Evolutionary conservation across 1,284 basidiomycete species (phyloP), one percentile per base, ranked within the genome.

Genomic region (Leccinum glutinopallens): DNA sequence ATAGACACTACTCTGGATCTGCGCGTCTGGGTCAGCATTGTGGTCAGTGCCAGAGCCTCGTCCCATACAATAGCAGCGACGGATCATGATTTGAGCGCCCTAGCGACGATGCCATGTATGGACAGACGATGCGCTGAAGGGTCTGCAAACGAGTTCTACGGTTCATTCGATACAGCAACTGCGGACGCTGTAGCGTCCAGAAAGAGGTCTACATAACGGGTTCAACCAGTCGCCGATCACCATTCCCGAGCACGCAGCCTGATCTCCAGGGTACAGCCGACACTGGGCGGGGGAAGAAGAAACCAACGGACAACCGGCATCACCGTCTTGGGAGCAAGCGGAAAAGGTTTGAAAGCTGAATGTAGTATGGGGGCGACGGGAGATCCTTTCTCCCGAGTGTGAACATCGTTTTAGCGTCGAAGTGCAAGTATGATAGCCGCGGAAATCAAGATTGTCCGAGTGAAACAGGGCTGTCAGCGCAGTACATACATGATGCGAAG

Each of bases 331-430:
- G n/a, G 35, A 41, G 19, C 8, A 65, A 59, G 25, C 3, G 19
- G 37, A 33, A 4, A 25, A 64, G 15, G 5, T 32, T 22, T 17
- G 54, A 29, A 15, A 6, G 25, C 17, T 15, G 19, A 35, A 25
- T 17, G 17, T 22, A 32, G 17, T 3, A n/a, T 17, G 10, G n/a
- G 25, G 9, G 17, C 8, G 12, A 12, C 22, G 15, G 57, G 15
- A 33, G 55, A 62, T 66, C 64, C 64, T 22, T 43, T 43, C 63
- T 35, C 37, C 55, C 19, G 41, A 29, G 39, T 43, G 17, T 58
- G 19, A 55, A 35, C n/a, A 51, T 37, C 19, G n/a, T 2, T 58
- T 41, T 37, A 19, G 37, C 37, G 37, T 37, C 57, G 37, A 22
- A 39, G 32, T 55, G 39, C 9, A 46, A 46, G 8, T 22, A 15